Evolutionary conservation across 768 basidiomycete genomes (phyloP).

Genomic region (Amanita muscaria): DNA sequence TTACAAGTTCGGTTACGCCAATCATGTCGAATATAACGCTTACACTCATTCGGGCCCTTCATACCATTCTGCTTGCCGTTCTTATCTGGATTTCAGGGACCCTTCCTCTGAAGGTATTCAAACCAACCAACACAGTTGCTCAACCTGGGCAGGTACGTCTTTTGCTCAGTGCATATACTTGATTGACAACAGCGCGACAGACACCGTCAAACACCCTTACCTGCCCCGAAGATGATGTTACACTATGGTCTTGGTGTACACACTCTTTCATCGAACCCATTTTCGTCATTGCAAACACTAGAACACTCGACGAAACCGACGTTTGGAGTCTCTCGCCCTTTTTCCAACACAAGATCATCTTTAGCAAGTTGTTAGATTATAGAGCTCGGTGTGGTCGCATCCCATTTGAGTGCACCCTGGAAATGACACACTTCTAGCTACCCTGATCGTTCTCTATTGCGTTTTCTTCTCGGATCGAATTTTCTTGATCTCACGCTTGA

Average conservation of each 20-base stretch:
- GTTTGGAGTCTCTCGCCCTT: slow-evolving; percentile 63
- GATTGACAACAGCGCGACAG: slow-evolving; percentile 21
- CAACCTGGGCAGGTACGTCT: slow-evolving; percentile 35
- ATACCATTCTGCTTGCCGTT: slow-evolving; percentile 25
- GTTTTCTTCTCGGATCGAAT: slow-evolving; percentile 57
- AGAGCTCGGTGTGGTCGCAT: slow-evolving; percentile 25
- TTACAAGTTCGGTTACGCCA: slow-evolving; percentile 4
- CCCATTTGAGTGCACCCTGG: neutral
- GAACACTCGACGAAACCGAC: slow-evolving; percentile 42
- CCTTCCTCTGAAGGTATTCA: slow-evolving; percentile 38
- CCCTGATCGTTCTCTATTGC: slow-evolving; percentile 47
- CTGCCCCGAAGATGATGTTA: slow-evolving; percentile 58
- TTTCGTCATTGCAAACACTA: slow-evolving; percentile 38
- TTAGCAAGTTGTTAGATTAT: slow-evolving; percentile 53
- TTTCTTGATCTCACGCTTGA: slow-evolving; percentile 62
- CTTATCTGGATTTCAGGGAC: slow-evolving; percentile 49
- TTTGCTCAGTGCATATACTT: neutral
- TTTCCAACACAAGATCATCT: slow-evolving; percentile 60
- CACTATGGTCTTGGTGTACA: slow-evolving; percentile 55
- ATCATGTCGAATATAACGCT: neutral
- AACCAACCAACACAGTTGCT: slow-evolving; percentile 43
- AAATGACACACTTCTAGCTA: slow-evolving; percentile 25
- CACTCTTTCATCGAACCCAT: slow-evolving; percentile 62
- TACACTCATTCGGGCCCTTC: neutral
- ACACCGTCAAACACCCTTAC: slow-evolving; percentile 39